Evolutionary conservation across 495 filamentous ascomycete genomes (phyloP), one percentile per base, ranked within the genome.

Genomic region (Glutinoglossum americanum): DNA sequence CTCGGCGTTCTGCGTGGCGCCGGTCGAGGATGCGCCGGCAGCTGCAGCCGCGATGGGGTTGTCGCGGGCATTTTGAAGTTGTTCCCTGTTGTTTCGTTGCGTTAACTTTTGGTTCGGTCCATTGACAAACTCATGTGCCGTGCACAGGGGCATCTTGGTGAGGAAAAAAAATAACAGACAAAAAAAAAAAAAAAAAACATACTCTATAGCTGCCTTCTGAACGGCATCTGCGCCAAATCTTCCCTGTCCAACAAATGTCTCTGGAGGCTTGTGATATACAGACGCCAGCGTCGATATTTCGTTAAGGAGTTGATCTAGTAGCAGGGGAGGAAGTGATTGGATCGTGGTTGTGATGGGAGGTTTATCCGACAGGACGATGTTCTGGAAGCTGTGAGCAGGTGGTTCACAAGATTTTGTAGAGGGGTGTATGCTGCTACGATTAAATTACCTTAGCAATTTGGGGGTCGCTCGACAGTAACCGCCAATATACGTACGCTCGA

Each of bases 251-350:
- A 97, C 82, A 72, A 98, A 97, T 5, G 88, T 88, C 72, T 92
- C 87, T 39, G 92, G 87, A 17, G 89, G 89, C 71, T 95, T 97
- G 76, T 97, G 92, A 71, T 98, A 98, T n/a, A 98, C 92, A 13
- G 90, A 96, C 1, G 92, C 88, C 23, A 98, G 79, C 13, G 93
- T 94, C n/a, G 89, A 95, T 15, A 98, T 79, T 68, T 97, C 89
- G 5, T 74, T 74, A 13, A 97, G 79, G 3, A 98, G 80, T 62
- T 87, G 80, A 32, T 97, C 89, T 19, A 98, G 81, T 7, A 97
- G 77, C 9, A 78, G 69, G 21, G 84, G 77, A 1, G 93, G 89
- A 21, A 97, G 77, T 55, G 86, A 87, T 61, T 81, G 83, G 67
- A 95, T 93, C 13, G 92, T 97, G 21, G 89, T 87, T 33, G 85